phyloP scores from a whole-genome alignment of 164 flowering plant species.

The Paratinospora sagittata region DNA sequence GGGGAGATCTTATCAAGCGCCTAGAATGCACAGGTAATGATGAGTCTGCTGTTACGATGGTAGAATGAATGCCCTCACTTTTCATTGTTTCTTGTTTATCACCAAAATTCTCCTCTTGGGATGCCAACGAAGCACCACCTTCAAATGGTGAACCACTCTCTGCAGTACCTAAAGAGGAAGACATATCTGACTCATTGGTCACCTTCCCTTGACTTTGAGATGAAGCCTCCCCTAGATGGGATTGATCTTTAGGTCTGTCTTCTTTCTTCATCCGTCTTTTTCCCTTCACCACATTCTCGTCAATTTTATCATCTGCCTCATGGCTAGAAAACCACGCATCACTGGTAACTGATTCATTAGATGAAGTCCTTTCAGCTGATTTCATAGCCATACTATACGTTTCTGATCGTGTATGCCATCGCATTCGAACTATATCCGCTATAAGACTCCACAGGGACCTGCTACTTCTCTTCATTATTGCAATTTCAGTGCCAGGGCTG shows the following conservation, averaged over 20 bases:
- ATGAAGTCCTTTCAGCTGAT: conserved; percentile 44
- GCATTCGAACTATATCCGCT: conserved; percentile 46
- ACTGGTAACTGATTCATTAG: conserved; percentile 57
- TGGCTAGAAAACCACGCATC: conserved; percentile 80
- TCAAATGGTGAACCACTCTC: conserved; percentile 27
- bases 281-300: conserved; percentile 29
- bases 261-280: conserved; percentile 24
- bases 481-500: conserved; percentile 24
- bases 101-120: conserved; percentile 24
- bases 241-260: conserved; percentile 24
- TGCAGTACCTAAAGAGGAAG: conserved; percentile 23
- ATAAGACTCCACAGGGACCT: conserved; percentile 74
- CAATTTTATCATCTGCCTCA: conserved; percentile 53
- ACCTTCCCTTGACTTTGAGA: conserved; percentile 27
- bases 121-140: conserved; percentile 25
- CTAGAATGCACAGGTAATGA: conserved; percentile 27
- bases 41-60: conserved; percentile 18
- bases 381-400: conserved; percentile 34
- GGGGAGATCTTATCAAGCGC: conserved; percentile 30
- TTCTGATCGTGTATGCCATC: conserved; percentile 54
- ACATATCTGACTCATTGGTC: conserved; percentile 21
- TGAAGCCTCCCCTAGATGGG: conserved; percentile 19
- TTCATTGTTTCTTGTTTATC: conserved; percentile 22
- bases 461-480: conserved; percentile 44
- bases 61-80: conserved; percentile 17